Base-by-base conservation (phyloP, 768 basidiomycete genomes). In the Coprinellus aureogranulatus region DNA sequence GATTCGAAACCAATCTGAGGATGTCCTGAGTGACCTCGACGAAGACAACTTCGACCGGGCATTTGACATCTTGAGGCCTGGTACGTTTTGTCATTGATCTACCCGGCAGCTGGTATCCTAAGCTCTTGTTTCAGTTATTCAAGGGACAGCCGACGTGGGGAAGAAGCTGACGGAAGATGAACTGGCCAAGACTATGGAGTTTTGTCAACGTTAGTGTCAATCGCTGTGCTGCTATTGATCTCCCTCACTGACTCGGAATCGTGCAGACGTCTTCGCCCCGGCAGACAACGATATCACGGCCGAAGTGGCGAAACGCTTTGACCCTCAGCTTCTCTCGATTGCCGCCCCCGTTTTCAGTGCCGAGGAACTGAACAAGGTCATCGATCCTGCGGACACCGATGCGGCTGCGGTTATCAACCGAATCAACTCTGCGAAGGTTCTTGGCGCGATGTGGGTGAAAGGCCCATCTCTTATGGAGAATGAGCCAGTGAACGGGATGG, bases 11-110 rank as follows among this genome's bases (percentile, higher is more conserved):
- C 78, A 80, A 59, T 63, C 68, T 23, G 58, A 59, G n/a, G 66
- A 72, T 25, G 72, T 81, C 4, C 65, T 82, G 16, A 65, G 64
- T 2, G 81, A 82, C 54, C 65, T 82, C 39, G 70, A 79, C 49
- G 76, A 78, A 59, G 72, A 75, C 53, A 80, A 74, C 67, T 81
- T 79, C 58, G 79, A 81, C 62, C 67, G 74, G 27, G 80, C 80
- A 10, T 81, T 82, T 63, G 70, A 74, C 41, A 70, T 75, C 62
- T 65, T 81, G 50, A 62, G 77, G 18, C 79, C 79, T 16, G 72
- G 76, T 74, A 55, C 28, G 69, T 34, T 34, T 14, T 34, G 34
- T 14, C 6, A 6, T 6, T 34, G 34, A 14, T 34, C 6, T 34
- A n/a, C n/a, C n/a, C 14, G 34, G 34, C 8, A 6, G 34, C 34